A percentile compares a stretch with the other conserved stretches of the same genome.
phyloP scores from a whole-genome alignment of 2,329 filamentous ascomycete species.

The Byssoonygena ceratinophila region DNA sequence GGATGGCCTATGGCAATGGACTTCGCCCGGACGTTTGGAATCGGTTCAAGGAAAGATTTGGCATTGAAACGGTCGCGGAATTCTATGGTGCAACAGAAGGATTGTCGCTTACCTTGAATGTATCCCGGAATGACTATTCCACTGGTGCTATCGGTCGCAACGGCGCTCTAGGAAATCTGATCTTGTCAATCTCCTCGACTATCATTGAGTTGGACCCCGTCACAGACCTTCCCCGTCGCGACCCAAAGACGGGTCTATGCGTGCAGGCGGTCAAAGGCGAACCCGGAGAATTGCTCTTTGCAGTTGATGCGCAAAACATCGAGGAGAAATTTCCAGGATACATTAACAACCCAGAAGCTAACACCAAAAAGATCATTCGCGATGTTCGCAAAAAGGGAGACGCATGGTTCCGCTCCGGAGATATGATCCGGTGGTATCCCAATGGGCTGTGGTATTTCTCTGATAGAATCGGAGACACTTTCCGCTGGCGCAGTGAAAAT shows the following conservation, averaged over 20 bases:
- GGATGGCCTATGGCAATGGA: conserved; percentile 71
- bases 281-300: conserved; percentile 64
- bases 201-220: conserved; percentile 63
- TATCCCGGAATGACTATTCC: conserved; percentile 59
- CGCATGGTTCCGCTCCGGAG: conserved; percentile 74
- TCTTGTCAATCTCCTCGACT: conserved; percentile 44
- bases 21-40: conserved; percentile 79
- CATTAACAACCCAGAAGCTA: conserved; percentile 61
- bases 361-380: conserved; percentile 61
- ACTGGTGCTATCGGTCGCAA: conserved; percentile 69
- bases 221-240: conserved; percentile 56
- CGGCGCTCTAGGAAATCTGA: conserved; percentile 49
- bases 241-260: conserved; percentile 61
- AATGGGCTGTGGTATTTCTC: conserved; percentile 69
- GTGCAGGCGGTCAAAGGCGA: conserved; percentile 47
- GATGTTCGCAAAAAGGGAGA: conserved; percentile 66
- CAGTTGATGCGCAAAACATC: conserved; percentile 56
- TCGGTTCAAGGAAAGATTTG: conserved; percentile 69
- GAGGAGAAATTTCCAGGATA: conserved; percentile 67
- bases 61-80: conserved; percentile 60
- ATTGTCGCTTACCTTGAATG: conserved; percentile 58
- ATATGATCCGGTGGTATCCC: conserved; percentile 59
- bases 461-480: conserved; percentile 51
- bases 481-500: conserved; percentile 61
- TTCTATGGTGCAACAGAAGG: conserved; percentile 76